Conservation (phyloP, 2,329 filamentous ascomycete species). For the Trematosphaeria pertusa region DNA sequence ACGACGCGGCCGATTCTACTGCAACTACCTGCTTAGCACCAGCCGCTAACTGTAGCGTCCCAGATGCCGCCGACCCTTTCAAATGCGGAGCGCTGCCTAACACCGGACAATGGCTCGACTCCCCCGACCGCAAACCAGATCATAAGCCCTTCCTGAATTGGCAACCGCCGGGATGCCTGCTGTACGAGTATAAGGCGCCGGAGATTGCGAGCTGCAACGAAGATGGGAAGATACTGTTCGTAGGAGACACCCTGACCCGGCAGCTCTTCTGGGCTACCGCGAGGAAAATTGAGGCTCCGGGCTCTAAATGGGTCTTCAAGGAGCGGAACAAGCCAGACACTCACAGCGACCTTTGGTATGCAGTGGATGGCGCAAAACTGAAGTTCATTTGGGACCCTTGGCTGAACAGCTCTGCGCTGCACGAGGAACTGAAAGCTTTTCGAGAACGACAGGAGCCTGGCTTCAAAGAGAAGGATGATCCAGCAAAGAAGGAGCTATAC, state of each 20-base stretch:
- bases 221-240: slow-evolving; percentile 62
- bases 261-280: slow-evolving; percentile 67
- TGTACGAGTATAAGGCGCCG: slow-evolving; percentile 61
- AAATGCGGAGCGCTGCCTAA: slow-evolving; percentile 62
- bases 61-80: slow-evolving; percentile 56
- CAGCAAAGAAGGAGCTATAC: too few relatives aligned
- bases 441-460: slow-evolving; percentile 14
- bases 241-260: slow-evolving; percentile 66
- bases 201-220: slow-evolving; percentile 62
- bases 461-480: slow-evolving; percentile 5
- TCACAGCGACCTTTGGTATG: slow-evolving; percentile 56
- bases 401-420: slow-evolving; percentile 59
- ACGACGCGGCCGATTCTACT: neutral
- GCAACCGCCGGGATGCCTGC: slow-evolving; percentile 67
- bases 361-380: slow-evolving; percentile 55
- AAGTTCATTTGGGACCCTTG: slow-evolving; percentile 70
- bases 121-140: slow-evolving; percentile 38
- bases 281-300: slow-evolving; percentile 55
- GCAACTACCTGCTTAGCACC: too few relatives aligned
- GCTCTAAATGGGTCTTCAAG: slow-evolving; percentile 47
- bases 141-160: slow-evolving; percentile 56
- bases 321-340: slow-evolving; percentile 16
- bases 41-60: neutral
- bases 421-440: slow-evolving; percentile 52
- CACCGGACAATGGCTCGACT: slow-evolving; percentile 60